A percentile compares a stretch with the other conserved stretches of the same genome.
Conservation (phyloP, 192 early-diverging fungal genomes). For the Rhizoclosmatium sp. region DNA sequence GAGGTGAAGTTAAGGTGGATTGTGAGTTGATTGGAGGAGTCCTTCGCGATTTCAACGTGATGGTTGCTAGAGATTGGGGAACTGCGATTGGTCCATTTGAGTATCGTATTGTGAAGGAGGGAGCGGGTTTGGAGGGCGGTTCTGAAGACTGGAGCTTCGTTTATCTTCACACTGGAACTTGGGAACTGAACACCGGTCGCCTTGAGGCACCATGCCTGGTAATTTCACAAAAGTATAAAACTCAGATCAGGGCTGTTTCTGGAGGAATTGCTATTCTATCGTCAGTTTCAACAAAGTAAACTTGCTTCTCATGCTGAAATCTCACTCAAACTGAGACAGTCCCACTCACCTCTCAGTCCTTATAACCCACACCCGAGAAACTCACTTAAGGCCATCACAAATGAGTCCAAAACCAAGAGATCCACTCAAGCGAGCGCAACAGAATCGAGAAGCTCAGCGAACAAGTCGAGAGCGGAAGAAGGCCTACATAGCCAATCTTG, state of each 20-base stretch:
- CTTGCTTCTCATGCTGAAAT: not conserved
- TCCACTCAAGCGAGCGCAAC: not conserved
- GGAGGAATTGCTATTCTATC: not conserved
- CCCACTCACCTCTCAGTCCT: not conserved
- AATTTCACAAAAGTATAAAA: not conserved
- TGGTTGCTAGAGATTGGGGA: not conserved
- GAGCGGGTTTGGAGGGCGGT: not conserved
- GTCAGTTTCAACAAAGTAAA: not conserved
- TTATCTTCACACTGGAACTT: not conserved
- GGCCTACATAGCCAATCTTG: slow-evolving; percentile 36
- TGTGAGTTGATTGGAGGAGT: not conserved
- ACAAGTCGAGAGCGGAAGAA: not conserved
- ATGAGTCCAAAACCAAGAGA: not conserved
- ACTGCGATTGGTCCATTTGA: not conserved
- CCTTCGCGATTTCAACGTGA: not conserved
- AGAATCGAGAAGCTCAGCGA: slow-evolving; percentile 1
- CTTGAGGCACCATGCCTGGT: not conserved
- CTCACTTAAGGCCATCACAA: not conserved
- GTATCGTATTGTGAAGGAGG: not conserved
- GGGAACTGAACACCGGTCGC: not conserved
- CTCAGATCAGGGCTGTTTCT: not conserved
- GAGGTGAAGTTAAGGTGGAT: not conserved
- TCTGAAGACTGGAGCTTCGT: not conserved
- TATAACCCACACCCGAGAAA: not conserved
- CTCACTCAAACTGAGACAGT: too few relatives aligned